Evolutionary conservation across 1,284 basidiomycete species (phyloP).

Genomic region (Ustilago esculenta): DNA sequence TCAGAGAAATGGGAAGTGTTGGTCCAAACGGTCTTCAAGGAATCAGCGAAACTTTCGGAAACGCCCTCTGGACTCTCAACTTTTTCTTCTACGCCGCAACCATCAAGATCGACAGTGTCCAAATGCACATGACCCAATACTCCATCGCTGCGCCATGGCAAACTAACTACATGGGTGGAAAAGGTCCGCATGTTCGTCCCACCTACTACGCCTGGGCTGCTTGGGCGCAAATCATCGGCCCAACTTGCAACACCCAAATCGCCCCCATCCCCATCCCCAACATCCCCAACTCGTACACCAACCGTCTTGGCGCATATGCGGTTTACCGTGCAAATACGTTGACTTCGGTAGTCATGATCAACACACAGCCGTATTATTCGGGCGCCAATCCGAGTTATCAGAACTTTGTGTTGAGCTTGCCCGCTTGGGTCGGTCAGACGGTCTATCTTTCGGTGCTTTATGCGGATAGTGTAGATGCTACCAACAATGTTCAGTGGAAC

Average conservation of each 20-base stretch:
- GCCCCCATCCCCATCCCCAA: slow-evolving; percentile 34
- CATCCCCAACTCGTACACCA: slow-evolving; percentile 28
- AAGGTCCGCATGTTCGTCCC: slow-evolving; percentile 44
- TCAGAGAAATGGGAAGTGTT: slow-evolving; percentile 57
- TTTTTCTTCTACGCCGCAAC: slow-evolving; percentile 59
- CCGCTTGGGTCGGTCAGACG: slow-evolving; percentile 41
- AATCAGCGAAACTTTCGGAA: slow-evolving; percentile 53
- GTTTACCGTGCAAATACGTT: slow-evolving; percentile 37
- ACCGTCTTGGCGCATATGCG: slow-evolving; percentile 44
- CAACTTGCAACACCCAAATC: slow-evolving; percentile 43
- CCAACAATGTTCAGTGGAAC: slow-evolving; percentile 50
- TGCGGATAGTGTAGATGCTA: slow-evolving; percentile 45
- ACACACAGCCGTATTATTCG: slow-evolving; percentile 41
- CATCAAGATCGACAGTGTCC: slow-evolving; percentile 47
- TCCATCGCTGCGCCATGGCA: slow-evolving; percentile 53
- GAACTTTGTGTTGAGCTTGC: slow-evolving; percentile 40
- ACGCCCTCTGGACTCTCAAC: slow-evolving; percentile 58
- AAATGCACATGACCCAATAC: slow-evolving; percentile 58
- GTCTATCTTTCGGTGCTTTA: slow-evolving; percentile 44
- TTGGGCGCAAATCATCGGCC: slow-evolving; percentile 52
- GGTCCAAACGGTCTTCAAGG: slow-evolving; percentile 54
- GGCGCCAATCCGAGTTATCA: slow-evolving; percentile 20
- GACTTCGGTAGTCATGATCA: slow-evolving; percentile 49
- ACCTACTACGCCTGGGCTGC: slow-evolving; percentile 59
- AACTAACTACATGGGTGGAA: slow-evolving; percentile 28